Percentiles rank a stretch among this genome's conserved stretches.
Conservation (phyloP, 2,329 filamentous ascomycete species). For the Penicillium concentricum region DNA sequence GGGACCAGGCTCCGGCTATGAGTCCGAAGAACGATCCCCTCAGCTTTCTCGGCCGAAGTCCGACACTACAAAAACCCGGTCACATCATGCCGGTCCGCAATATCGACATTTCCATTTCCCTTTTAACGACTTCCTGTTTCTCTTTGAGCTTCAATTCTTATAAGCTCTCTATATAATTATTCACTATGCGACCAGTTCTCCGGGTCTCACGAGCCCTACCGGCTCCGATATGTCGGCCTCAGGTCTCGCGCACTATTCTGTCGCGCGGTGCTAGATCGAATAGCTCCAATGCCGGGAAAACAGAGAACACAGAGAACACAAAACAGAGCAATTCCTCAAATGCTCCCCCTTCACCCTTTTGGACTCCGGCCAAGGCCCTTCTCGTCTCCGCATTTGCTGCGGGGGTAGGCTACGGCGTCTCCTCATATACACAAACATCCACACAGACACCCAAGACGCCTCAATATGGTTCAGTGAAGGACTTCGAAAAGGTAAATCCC, state of each 20-base stretch:
- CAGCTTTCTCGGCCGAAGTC: constrained; percentile 19
- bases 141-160: no score
- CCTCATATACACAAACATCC: constrained; percentile 40
- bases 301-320: constrained; percentile 5
- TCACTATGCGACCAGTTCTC: constrained; percentile 24
- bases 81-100: constrained; percentile 8
- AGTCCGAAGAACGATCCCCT: no score
- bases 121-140: background rate
- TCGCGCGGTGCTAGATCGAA: constrained; percentile 17
- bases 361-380: constrained; percentile 49
- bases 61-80: constrained; percentile 6
- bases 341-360: constrained; percentile 29
- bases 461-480: constrained; percentile 39
- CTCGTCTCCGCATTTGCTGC: constrained; percentile 52
- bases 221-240: constrained; percentile 27
- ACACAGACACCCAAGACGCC: constrained; percentile 22
- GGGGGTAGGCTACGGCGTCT: constrained; percentile 53
- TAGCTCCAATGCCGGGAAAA: constrained; percentile 13
- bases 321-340: constrained; percentile 12
- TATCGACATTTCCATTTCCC: background rate
- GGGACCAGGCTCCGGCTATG: background rate
- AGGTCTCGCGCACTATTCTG: constrained; percentile 9
- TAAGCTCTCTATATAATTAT: background rate
- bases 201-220: constrained; percentile 26
- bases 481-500: constrained; percentile 39